phyloP scores from a whole-genome alignment of 257 asterid genomes.

The Striga asiatica region DNA sequence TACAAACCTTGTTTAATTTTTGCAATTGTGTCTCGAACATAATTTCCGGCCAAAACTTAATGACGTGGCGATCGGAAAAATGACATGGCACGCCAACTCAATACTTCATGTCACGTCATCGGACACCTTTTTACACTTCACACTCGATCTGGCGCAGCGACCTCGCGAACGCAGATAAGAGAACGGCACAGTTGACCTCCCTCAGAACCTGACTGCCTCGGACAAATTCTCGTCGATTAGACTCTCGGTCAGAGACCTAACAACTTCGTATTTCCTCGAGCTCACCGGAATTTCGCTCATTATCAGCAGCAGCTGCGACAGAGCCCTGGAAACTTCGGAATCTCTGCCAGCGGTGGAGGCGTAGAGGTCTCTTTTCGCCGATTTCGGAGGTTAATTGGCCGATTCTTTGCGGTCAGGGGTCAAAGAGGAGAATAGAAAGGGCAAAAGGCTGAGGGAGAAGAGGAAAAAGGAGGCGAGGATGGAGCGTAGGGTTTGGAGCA shows the following conservation, averaged over 20 bases:
- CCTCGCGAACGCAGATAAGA: conserved; percentile 51
- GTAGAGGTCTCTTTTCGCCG: conserved; percentile 1
- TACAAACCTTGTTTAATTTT: too few relatives aligned
- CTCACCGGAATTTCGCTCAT: conserved; percentile 77
- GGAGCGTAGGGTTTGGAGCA: conserved; percentile 33
- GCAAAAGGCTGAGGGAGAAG: conserved; percentile 47
- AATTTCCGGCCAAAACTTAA: too few relatives aligned
- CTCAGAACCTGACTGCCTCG: conserved; percentile 26
- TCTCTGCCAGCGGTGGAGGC: conserved; percentile 5
- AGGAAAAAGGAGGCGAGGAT: conserved; percentile 37
- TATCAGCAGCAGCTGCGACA: conserved; percentile 54
- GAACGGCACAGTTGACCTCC: conserved; percentile 44
- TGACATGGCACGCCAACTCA: too few relatives aligned
- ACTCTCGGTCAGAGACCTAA: conserved; percentile 60
- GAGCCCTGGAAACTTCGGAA: conserved; percentile 66
- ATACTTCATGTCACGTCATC: too few relatives aligned
- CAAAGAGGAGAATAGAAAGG: conserved; percentile 30
- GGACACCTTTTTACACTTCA: too few relatives aligned
- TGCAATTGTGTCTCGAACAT: too few relatives aligned
- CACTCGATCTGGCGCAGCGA: conserved; percentile 59
- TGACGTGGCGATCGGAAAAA: too few relatives aligned
- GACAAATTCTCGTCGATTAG: conserved; percentile 57
- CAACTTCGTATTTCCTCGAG: conserved; percentile 75
- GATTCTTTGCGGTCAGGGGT: conserved; percentile 10
- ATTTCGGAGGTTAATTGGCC: conserved; percentile 1